phyloP scores from a whole-genome alignment of 805 yeast genomes.

The Pichia phayaonensis region DNA sequence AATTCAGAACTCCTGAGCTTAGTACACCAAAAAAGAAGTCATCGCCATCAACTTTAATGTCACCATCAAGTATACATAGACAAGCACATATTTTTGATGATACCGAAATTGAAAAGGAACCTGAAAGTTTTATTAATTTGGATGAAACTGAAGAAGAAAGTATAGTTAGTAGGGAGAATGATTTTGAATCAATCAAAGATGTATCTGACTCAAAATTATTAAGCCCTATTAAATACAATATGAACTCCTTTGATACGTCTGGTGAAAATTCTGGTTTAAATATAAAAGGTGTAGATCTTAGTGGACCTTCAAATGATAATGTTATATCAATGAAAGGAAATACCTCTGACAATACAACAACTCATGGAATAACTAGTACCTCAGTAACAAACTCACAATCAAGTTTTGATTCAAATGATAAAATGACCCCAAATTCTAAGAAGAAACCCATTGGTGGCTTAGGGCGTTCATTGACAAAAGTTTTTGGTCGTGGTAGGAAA shows the following conservation, averaged over 20 bases:
- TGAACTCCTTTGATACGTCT: background rate
- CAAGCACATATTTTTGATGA: constrained; percentile 11
- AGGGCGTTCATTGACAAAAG: constrained; percentile 20
- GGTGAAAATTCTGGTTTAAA: constrained; percentile 17
- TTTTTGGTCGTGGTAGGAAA: constrained; percentile 26
- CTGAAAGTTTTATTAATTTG: constrained; percentile 19
- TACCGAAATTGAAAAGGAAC: constrained; percentile 12
- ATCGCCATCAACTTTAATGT: background rate
- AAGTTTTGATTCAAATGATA: constrained; percentile 1
- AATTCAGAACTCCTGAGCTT: constrained; percentile 15
- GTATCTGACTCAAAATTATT: background rate
- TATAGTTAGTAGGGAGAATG: constrained; percentile 4
- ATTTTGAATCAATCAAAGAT: background rate
- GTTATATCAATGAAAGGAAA: background rate
- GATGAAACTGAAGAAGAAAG: constrained; percentile 17
- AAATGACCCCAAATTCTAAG: constrained; percentile 3
- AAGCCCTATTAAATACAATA: constrained; percentile 7
- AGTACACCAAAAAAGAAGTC: constrained; percentile 10
- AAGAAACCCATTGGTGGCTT: constrained; percentile 13
- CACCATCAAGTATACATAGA: constrained; percentile 7
- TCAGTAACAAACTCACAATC: background rate
- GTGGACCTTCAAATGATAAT: background rate
- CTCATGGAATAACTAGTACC: background rate
- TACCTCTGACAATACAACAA: background rate
- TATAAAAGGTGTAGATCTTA: constrained; percentile 13